phyloP scores from a whole-genome alignment of 2,329 filamentous ascomycete genomes.

The Corniculantispora saksenae region DNA sequence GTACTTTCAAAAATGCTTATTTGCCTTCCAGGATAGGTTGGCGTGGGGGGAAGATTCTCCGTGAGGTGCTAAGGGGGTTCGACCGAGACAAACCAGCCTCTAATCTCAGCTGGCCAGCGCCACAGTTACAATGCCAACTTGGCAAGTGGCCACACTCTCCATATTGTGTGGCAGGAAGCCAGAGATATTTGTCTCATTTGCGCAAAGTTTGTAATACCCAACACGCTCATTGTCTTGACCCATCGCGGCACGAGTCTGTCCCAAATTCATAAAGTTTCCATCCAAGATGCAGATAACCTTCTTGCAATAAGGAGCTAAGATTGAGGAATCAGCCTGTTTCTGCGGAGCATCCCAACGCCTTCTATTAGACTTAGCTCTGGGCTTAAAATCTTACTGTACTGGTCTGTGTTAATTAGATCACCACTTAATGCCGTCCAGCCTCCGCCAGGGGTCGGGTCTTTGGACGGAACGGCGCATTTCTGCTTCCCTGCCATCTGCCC shows the following conservation, averaged over 20 bases:
- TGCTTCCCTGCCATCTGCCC: background rate
- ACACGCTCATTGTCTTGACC: too few species aligned
- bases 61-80: background rate
- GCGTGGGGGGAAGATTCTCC: background rate
- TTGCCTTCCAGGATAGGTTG: background rate
- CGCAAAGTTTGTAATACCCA: too few species aligned
- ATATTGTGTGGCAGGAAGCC: background rate
- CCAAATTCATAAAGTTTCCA: too few species aligned
- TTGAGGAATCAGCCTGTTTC: background rate
- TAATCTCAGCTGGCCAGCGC: slow-evolving; percentile 10
- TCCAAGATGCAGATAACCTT: too few species aligned
- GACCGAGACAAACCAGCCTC: background rate
- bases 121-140: slow-evolving; percentile 11
- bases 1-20: background rate
- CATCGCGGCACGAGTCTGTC: too few species aligned
- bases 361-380: too few species aligned
- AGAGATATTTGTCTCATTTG: background rate
- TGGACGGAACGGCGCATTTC: background rate
- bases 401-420: background rate
- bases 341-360: background rate
- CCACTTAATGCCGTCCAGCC: background rate
- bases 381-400: slow-evolving; percentile 9
- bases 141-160: background rate
- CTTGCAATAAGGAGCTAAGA: background rate
- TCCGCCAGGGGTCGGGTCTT: background rate